Conservation (phyloP, 176 grass and related monocot species). For the Bothriochloa decipiens region DNA sequence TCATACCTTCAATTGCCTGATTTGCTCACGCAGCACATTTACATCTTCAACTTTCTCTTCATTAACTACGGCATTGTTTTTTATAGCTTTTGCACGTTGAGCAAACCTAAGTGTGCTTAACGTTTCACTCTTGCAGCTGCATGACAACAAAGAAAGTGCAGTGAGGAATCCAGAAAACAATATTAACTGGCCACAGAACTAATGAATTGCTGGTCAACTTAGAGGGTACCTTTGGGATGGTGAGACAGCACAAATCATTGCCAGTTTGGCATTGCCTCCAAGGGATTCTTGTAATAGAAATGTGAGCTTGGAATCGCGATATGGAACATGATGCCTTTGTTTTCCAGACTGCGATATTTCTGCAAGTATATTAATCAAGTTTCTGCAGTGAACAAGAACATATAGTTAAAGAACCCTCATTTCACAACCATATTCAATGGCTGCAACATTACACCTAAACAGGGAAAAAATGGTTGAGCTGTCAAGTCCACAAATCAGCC, state of each 20-base stretch:
- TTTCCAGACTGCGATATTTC: constrained; percentile 92
- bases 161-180: constrained; percentile 8
- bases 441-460: not conserved
- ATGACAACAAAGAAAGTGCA: constrained; percentile 30
- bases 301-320: constrained; percentile 93
- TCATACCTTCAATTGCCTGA: constrained; percentile 80
- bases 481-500: not conserved
- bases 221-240: constrained; percentile 70
- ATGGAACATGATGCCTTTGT: constrained; percentile 90
- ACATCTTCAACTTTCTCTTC: constrained; percentile 92
- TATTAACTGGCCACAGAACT: constrained; percentile 11
- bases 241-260: constrained; percentile 94
- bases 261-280: constrained; percentile 95
- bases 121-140: constrained; percentile 88
- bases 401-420: constrained; percentile 14
- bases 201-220: constrained; percentile 8
- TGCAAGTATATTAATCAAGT: constrained; percentile 93
- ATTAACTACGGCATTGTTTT: constrained; percentile 92
- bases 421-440: constrained; percentile 1
- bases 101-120: constrained; percentile 96
- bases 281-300: constrained; percentile 97
- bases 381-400: constrained; percentile 60
- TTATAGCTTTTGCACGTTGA: constrained; percentile 91
- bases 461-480: not conserved
- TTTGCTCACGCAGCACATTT: constrained; percentile 78